Evolutionary conservation across 176 grass and related monocot genomes (phyloP).

Genomic region (Typha latifolia): DNA sequence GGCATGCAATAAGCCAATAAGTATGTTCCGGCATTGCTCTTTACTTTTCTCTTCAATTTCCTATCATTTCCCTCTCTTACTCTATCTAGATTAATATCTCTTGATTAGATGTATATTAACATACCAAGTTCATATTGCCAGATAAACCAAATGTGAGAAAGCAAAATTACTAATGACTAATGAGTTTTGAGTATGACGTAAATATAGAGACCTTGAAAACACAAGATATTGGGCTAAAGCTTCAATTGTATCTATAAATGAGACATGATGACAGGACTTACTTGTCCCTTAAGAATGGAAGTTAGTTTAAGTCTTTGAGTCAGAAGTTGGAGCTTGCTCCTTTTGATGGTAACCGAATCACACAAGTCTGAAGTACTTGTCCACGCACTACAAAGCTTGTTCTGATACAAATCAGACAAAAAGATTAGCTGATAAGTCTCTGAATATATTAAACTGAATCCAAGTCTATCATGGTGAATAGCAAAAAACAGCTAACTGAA

Average conservation of each 20-base stretch:
- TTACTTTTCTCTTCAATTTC: too few species aligned
- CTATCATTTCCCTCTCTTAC: too few species aligned
- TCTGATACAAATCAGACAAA: slow-evolving; percentile 37
- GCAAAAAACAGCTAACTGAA: neutral
- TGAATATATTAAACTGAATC: neutral
- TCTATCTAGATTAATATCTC: too few species aligned
- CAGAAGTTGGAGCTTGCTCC: slow-evolving; percentile 61
- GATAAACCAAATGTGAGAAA: neutral
- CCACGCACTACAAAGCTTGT: slow-evolving; percentile 80
- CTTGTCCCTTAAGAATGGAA: slow-evolving; percentile 77
- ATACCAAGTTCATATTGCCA: neutral
- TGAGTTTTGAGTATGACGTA: neutral
- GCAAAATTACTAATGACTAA: neutral
- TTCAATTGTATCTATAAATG: too few species aligned
- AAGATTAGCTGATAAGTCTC: neutral
- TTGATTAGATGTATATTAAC: too few species aligned
- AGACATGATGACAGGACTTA: slow-evolving; percentile 20
- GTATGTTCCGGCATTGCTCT: too few species aligned
- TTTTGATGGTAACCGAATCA: slow-evolving; percentile 65
- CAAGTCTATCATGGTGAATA: neutral
- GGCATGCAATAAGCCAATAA: too few species aligned
- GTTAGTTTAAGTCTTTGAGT: slow-evolving; percentile 76
- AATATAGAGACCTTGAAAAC: too few species aligned
- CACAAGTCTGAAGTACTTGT: slow-evolving; percentile 69
- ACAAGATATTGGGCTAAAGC: too few species aligned